phyloP scores from a whole-genome alignment of 768 basidiomycete genomes.

The Kwoniella newhampshirensis region DNA sequence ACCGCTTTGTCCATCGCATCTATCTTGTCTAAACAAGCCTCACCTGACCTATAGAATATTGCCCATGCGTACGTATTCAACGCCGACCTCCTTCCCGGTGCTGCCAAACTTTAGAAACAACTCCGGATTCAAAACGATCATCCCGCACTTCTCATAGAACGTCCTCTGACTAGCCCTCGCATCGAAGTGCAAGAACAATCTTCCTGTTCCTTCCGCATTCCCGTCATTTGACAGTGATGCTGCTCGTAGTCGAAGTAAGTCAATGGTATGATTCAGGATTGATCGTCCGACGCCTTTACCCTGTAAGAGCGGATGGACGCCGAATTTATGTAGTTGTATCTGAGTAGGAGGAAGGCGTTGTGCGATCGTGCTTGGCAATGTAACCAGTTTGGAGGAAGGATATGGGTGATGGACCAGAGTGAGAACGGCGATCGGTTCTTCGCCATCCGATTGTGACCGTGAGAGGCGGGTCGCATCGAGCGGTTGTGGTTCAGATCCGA shows the following conservation, averaged over 20 bases:
- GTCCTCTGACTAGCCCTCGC: conserved; percentile 26
- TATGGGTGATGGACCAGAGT: conserved; percentile 24
- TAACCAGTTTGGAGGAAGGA: background rate
- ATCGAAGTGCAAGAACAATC: conserved; percentile 30
- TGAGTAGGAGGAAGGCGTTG: background rate
- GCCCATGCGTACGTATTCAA: conserved; percentile 33
- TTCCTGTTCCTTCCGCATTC: background rate
- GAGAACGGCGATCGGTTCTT: conserved; percentile 20
- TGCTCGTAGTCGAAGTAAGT: background rate
- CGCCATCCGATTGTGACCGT: background rate
- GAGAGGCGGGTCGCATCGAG: conserved; percentile 8
- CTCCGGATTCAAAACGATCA: conserved; percentile 17
- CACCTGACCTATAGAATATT: conserved; percentile 6
- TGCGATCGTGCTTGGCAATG: background rate
- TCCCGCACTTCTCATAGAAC: conserved; percentile 27
- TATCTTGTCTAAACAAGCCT: background rate
- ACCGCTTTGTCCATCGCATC: too few relatives aligned
- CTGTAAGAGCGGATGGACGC: conserved; percentile 19
- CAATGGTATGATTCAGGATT: background rate
- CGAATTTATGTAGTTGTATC: conserved; percentile 37
- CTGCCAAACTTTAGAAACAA: conserved; percentile 24
- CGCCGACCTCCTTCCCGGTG: conserved; percentile 17
- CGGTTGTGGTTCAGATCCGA: too few relatives aligned
- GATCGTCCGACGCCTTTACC: conserved; percentile 24
- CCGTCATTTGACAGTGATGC: too few relatives aligned